Evolutionary conservation across 805 yeast genomes (phyloP).

Genomic region (Candida incommunis): DNA sequence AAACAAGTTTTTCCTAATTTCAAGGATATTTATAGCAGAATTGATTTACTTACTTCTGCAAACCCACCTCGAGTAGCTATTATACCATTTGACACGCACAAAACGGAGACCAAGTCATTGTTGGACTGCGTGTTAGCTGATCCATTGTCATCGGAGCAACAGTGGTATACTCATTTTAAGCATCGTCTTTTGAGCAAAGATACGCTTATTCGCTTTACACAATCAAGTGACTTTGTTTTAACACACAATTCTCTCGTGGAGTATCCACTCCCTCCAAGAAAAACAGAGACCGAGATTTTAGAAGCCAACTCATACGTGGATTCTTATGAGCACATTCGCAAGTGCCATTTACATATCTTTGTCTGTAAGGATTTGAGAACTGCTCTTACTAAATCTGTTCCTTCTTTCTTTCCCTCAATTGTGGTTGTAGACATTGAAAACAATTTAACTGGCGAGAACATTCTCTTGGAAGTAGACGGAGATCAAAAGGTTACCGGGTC

Average conservation of each 20-base stretch:
- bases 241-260: conserved; percentile 21
- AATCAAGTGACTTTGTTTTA: conserved; percentile 16
- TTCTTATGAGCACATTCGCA: conserved; percentile 16
- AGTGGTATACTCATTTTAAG: conserved; percentile 17
- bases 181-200: conserved; percentile 20
- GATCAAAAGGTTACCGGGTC: no score
- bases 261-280: conserved; percentile 14
- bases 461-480: conserved; percentile 5
- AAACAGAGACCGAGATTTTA: conserved; percentile 16
- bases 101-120: conserved; percentile 12
- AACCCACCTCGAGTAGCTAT: conserved; percentile 16
- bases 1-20: conserved; percentile 14
- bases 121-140: conserved; percentile 20
- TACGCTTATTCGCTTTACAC: conserved; percentile 15
- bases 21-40: conserved; percentile 16
- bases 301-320: conserved; percentile 18
- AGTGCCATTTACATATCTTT: conserved; percentile 16
- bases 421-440: conserved; percentile 8
- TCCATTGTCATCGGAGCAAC: conserved; percentile 18
- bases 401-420: conserved; percentile 12
- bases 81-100: conserved; percentile 14
- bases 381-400: conserved; percentile 8
- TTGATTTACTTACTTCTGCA: conserved; percentile 10
- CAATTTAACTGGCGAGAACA: not conserved
- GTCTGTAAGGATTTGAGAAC: conserved; percentile 10